Percentiles rank a stretch among this genome's conserved stretches.
Conservation (phyloP, 495 filamentous ascomycete genomes). For the Penicillium soppii region DNA sequence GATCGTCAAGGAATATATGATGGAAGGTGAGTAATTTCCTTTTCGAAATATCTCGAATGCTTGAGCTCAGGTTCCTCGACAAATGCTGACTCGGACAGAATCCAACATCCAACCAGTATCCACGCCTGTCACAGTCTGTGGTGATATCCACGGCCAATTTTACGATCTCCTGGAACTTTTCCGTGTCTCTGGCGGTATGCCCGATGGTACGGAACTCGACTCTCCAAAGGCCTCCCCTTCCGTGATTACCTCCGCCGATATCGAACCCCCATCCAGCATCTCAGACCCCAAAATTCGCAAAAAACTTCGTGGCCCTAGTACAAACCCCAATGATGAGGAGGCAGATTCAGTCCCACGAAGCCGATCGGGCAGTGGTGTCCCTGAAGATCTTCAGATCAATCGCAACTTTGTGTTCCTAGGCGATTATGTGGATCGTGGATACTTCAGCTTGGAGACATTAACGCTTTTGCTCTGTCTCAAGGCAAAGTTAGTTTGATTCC, state of each 20-base stretch:
- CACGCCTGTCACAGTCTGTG: slow-evolving; percentile 96
- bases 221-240: slow-evolving; percentile 60
- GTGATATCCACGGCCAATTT: slow-evolving; percentile 98
- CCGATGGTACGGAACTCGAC: slow-evolving; percentile 68
- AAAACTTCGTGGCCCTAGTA: slow-evolving; percentile 63
- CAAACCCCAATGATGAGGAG: slow-evolving; percentile 39
- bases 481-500: slow-evolving; percentile 69
- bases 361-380: slow-evolving; percentile 41
- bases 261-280: slow-evolving; percentile 83
- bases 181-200: slow-evolving; percentile 93
- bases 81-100: slow-evolving; percentile 52
- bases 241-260: slow-evolving; percentile 77
- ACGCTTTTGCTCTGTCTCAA: slow-evolving; percentile 95
- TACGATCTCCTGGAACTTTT: slow-evolving; percentile 98
- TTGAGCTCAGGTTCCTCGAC: neutral
- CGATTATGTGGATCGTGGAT: slow-evolving; percentile 96
- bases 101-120: slow-evolving; percentile 96
- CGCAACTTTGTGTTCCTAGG: slow-evolving; percentile 95
- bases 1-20: slow-evolving; percentile 95
- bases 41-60: neutral
- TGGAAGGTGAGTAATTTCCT: slow-evolving; percentile 69
- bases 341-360: slow-evolving; percentile 38
- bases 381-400: slow-evolving; percentile 46
- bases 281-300: slow-evolving; percentile 79
- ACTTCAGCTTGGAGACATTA: slow-evolving; percentile 96